Evolutionary conservation across 2,329 filamentous ascomycete species (phyloP).

Genomic region (Scopulariopsis brevicaulis): DNA sequence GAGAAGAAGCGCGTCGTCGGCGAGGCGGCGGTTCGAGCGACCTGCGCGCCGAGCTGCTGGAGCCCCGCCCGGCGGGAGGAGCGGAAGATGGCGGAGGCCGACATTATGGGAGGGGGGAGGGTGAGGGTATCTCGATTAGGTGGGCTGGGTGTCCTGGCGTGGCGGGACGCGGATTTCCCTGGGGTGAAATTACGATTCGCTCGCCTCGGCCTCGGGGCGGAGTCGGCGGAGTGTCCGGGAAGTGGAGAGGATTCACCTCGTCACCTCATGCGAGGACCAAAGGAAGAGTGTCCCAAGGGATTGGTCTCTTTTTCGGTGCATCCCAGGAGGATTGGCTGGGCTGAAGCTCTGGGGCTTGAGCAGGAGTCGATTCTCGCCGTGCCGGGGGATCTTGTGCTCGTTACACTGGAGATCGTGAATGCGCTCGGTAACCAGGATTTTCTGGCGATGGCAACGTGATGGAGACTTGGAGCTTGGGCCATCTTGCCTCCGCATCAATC

Average conservation of each 20-base stretch:
- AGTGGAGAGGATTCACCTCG: not conserved
- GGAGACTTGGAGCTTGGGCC: not conserved
- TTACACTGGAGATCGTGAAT: not conserved
- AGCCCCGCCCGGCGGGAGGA: constrained; percentile 1
- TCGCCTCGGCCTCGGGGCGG: not conserved
- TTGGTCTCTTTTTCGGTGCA: constrained; percentile 1
- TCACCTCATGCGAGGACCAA: constrained; percentile 2
- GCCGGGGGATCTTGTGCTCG: not conserved
- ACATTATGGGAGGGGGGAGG: constrained; percentile 1
- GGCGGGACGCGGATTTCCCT: not conserved
- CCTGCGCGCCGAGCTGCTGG: not conserved
- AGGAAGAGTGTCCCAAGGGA: constrained; percentile 1
- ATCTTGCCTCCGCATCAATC: not conserved
- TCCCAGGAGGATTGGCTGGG: constrained; percentile 1
- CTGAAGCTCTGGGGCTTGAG: not conserved
- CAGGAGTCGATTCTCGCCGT: not conserved
- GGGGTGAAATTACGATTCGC: not conserved
- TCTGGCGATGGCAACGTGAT: not conserved
- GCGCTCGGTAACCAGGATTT: not conserved
- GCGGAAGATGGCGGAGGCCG: constrained; percentile 1
- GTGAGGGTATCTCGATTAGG: not conserved
- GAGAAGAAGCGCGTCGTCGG: constrained; percentile 36
- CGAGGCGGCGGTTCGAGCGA: not conserved
- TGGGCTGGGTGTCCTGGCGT: not conserved
- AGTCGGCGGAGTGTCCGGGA: not conserved